Base-by-base conservation (phyloP, 495 filamentous ascomycete species). In the Lichenothelia convexa region DNA sequence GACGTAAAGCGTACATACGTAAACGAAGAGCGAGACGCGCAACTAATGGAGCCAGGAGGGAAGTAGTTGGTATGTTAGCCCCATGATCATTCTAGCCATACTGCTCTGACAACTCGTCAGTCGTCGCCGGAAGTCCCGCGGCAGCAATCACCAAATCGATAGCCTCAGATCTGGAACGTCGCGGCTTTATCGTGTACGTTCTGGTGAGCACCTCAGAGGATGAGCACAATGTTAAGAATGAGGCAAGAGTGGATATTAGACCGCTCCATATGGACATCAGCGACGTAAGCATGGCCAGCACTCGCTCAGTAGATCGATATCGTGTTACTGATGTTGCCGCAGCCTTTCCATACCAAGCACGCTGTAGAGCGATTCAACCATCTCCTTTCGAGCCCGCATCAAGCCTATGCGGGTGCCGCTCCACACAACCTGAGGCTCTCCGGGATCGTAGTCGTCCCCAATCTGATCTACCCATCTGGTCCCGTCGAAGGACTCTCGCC, bases 101-200 rank as follows among this genome's bases (percentile, higher is more conserved):
- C 8, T 16, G 29, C n/a, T 6, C 36, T 40, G 32, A 43, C 33
- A 4, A 5, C 15, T 29, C 5, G 1, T 23, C 30, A 51, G 78
- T 93, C 12, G 60, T 97, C 41, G 81, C 83, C 21, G 86, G 89
- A 26, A 77, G 78, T 1, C 73, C 81, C 4, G 70, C 75, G 41
- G 72, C 89, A 40, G 80, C 84, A 15, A 63, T 93, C 46, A 82
- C 80, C 1, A 69, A 73, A 41, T 78, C 80, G 12, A 68, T 97
- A 39, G 71, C 81, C 1, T 50, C 80, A 19, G 91, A 95, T 47
- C 51, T 97, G 38, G 89, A 95, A 54, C 69, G 84, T 34, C 71
- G 85, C 34, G 91, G 91, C 11, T 95, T 92, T 50, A 80, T 95
- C 32, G 85, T 95, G 17, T 95, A 80, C 48, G 62, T 97, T 34